A percentile compares a stretch with the other conserved stretches of the same genome.
Conservation (phyloP, 352 stramenopile genomes). For the Aphanomyces astaci region DNA sequence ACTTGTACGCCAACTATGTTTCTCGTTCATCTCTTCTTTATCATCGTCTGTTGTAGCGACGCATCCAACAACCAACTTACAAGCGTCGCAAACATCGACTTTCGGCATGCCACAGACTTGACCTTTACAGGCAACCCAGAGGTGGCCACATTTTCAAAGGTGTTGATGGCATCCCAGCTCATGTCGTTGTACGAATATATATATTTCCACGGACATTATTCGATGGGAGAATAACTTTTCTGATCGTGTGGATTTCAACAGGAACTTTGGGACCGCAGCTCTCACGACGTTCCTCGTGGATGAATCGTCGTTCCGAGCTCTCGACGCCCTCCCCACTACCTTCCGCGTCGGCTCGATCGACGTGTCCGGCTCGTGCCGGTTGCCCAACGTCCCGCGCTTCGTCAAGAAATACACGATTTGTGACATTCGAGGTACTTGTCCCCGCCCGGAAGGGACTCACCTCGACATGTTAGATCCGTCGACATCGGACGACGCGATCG, state of each 20-base stretch:
- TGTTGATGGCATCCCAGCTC: not conserved
- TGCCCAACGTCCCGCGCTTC: not conserved
- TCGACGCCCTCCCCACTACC: not conserved
- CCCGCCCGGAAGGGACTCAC: too few species aligned
- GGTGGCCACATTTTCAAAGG: conserved; percentile 4
- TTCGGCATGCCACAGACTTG: not conserved
- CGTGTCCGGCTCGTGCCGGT: not conserved
- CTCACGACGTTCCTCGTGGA: conserved; percentile 19
- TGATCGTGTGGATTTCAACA: not conserved
- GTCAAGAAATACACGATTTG: conserved; percentile 14
- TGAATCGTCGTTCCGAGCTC: not conserved
- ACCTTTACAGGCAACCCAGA: not conserved
- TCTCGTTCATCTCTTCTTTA: not conserved
- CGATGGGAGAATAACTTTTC: too few species aligned
- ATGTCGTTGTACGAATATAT: not conserved
- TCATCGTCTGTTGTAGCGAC: not conserved
- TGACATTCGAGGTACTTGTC: conserved; percentile 5
- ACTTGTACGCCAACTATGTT: conserved; percentile 16
- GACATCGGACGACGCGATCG: not conserved
- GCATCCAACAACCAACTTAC: conserved; percentile 12
- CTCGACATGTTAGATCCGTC: not conserved
- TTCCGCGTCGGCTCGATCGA: conserved; percentile 13
- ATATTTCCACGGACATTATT: too few species aligned
- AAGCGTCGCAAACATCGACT: conserved; percentile 6
- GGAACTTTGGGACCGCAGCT: not conserved